Evolutionary conservation across 139 green algal genomes (phyloP).

Genomic region (Zygnema circumcarinatum): DNA sequence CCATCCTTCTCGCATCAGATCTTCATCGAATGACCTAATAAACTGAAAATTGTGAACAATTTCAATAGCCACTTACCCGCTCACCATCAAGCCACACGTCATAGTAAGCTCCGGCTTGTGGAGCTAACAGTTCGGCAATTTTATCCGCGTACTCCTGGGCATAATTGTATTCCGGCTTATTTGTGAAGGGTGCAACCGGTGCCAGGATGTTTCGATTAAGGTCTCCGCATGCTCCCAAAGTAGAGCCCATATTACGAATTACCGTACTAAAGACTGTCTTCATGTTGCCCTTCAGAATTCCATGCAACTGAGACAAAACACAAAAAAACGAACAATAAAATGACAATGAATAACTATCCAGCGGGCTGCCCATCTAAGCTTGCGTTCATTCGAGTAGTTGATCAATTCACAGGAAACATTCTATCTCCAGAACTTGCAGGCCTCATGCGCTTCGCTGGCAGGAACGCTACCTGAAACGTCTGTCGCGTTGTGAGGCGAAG

Average conservation of each 20-base stretch:
- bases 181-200: slow-evolving; percentile 76
- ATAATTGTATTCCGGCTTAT: slow-evolving; percentile 83
- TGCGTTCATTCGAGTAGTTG: not conserved
- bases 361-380: not conserved
- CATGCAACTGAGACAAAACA: slow-evolving; percentile 98
- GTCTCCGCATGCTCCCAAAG: slow-evolving; percentile 94
- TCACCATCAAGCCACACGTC: slow-evolving; percentile 99
- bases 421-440: no score
- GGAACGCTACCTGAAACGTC: slow-evolving; percentile 67
- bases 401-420: no score
- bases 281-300: slow-evolving; percentile 96
- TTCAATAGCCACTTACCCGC: slow-evolving; percentile 85
- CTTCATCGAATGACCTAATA: no score
- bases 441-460: no score
- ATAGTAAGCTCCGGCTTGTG: slow-evolving; percentile 97
- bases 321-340: slow-evolving; percentile 67
- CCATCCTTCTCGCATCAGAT: no score
- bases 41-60: no score
- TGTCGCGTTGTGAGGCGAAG: slow-evolving; percentile 98
- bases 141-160: slow-evolving; percentile 68
- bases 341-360: not conserved
- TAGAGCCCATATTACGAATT: slow-evolving; percentile 98
- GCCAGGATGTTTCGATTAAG: slow-evolving; percentile 96
- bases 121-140: slow-evolving; percentile 83
- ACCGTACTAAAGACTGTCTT: slow-evolving; percentile 96